These are phyloP conservation scores for Xylaria flabelliformis DNA, from an alignment of 495 filamentous ascomycete genomes.

Conservation along the genomic window DNA sequence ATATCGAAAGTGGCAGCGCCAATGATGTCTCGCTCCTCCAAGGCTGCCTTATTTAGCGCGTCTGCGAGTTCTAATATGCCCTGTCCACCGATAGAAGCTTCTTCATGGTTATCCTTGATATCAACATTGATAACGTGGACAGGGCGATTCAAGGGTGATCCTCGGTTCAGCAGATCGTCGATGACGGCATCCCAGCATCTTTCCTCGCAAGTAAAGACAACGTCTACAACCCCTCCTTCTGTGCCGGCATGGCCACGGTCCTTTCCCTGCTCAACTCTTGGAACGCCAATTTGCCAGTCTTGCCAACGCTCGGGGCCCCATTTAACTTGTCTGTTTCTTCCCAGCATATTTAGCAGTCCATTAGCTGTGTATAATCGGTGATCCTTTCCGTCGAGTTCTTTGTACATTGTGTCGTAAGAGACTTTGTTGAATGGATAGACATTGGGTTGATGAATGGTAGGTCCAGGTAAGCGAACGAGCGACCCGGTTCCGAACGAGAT, in stretches of 20 bases:
- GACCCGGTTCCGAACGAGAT: constrained; percentile 98
- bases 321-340: constrained; percentile 89
- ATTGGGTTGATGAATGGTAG: constrained; percentile 89
- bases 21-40: constrained; percentile 71
- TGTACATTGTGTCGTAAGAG: constrained; percentile 90
- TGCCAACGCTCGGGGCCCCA: constrained; percentile 97
- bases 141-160: constrained; percentile 81
- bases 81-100: constrained; percentile 86
- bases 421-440: constrained; percentile 97
- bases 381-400: constrained; percentile 85
- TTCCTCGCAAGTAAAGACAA: constrained; percentile 98
- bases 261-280: constrained; percentile 66
- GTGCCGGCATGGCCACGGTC: constrained; percentile 79
- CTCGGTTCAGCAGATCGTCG: constrained; percentile 87
- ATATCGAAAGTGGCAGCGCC: constrained; percentile 70
- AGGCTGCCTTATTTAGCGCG: constrained; percentile 81
- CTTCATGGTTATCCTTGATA: constrained; percentile 98
- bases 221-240: constrained; percentile 88
- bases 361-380: constrained; percentile 88
- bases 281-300: constrained; percentile 90
- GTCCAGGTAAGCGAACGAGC: constrained; percentile 91
- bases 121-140: constrained; percentile 98
- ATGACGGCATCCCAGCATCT: constrained; percentile 98
- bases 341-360: constrained; percentile 93
- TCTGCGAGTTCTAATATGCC: constrained; percentile 93